Evolutionary conservation across 208 protist genomes (phyloP).

Genomic region (Acanthamoeba triangularis): DNA sequence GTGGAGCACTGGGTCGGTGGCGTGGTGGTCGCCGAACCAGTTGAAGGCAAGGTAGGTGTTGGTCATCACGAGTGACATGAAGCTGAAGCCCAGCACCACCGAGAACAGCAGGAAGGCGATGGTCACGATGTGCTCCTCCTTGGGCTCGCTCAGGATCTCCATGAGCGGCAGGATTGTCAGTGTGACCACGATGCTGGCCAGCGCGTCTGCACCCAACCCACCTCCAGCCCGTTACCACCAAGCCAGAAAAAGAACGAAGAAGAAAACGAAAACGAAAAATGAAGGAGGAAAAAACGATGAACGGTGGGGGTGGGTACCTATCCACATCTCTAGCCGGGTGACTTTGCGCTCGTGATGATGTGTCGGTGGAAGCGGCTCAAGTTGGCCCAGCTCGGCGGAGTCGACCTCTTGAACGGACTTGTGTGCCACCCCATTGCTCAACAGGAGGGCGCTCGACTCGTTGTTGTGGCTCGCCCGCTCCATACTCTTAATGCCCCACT

Average conservation of each 20-base stretch:
- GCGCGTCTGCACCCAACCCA: neutral
- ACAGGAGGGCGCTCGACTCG: no score
- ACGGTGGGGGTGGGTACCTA: neutral
- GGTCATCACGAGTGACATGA: neutral
- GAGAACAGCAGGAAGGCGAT: neutral
- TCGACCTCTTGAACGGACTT: no score
- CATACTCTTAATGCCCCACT: no score
- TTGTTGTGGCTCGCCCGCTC: no score
- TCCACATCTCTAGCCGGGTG: neutral
- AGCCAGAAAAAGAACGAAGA: neutral
- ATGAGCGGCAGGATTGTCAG: neutral
- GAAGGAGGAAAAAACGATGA: neutral
- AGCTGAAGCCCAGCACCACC: neutral
- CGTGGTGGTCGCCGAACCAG: neutral
- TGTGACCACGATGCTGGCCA: conserved; percentile 5
- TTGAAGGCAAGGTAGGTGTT: neutral
- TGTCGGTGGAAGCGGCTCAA: no score
- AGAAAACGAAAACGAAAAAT: neutral
- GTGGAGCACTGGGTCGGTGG: neutral
- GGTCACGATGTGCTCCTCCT: neutral
- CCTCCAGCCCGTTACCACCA: no score
- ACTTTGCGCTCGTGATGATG: neutral
- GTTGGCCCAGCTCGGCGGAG: no score
- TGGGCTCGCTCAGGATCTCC: neutral
- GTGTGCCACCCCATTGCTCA: no score